Base-by-base conservation (phyloP, 202 grass and related monocot species). In the Saccharum hybrid region DNA sequence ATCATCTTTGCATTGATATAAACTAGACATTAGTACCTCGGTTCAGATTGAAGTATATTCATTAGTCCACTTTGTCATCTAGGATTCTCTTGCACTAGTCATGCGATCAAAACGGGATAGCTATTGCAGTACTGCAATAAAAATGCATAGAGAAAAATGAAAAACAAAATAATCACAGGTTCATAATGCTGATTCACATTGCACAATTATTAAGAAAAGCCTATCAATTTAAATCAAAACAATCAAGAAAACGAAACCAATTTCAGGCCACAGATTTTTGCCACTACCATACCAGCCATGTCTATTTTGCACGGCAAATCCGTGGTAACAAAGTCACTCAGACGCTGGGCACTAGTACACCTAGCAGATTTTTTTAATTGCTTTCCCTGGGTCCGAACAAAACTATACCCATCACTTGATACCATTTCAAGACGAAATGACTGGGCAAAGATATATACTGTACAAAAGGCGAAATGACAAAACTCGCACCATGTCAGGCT, bases 401-500 rank as follows among this genome's bases (percentile, higher is more conserved):
- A 81, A 76, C 8, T 75, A 80, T 76, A 87, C 88, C 76, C 81
- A 84, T 77, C 79, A 90, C 68, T 6, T 8, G 59, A 65, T 66
- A 43, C 40, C 83, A 86, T 86, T 86, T 90, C 76, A 80, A 40
- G 81, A 81, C 52, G 57, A 90, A 83, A 92, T 77, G 77, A 65
- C 72, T 79, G 78, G 85, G 77, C 62, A 82, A 33, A 38, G 76
- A 75, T 57, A 76, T 57, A 76, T 70, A 92, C 92, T 92, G 90
- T 94, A 94, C 92, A 91, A 63, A 68, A 66, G 86, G 82, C 10
- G 28, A 90, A 80, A 76, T 49, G 84, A 77, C 84, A 87, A 90
- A 90, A 90, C 83, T 86, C n/a, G 82, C 90, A 84, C 92, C 84
- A 79, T 82, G 76, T 63, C 79, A 91, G 78, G 74, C 86, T 88